Conservation (phyloP, 179 eudicot genomes). For the Gypsophila paniculata region DNA sequence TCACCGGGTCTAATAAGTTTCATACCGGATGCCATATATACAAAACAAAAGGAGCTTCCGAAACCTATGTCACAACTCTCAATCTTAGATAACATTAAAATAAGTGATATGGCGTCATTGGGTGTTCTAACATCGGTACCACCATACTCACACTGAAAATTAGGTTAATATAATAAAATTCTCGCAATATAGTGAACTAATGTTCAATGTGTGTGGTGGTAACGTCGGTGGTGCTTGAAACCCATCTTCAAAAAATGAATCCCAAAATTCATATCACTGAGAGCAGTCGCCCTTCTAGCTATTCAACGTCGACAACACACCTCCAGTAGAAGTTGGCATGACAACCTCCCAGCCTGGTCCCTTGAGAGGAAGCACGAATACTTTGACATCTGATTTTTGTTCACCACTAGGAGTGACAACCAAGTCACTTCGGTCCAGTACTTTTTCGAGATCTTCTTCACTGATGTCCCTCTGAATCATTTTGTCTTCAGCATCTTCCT, state of each 20-base stretch:
- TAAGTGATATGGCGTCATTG: no score
- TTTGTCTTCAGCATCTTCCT: constrained; percentile 74
- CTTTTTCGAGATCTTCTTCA: constrained; percentile 68
- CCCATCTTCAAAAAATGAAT: no score
- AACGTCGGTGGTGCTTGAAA: no score
- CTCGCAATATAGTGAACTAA: no score
- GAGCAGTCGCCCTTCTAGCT: constrained; percentile 29
- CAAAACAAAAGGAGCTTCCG: no score
- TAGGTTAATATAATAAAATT: no score
- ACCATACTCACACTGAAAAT: no score
- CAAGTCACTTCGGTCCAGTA: constrained; percentile 79
- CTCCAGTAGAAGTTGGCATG: constrained; percentile 59
- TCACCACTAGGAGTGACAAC: constrained; percentile 29
- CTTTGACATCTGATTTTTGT: constrained; percentile 25
- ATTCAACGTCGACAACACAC: constrained; percentile 70
- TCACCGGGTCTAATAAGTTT: not conserved
- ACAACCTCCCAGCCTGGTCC: constrained; percentile 99
- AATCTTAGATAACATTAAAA: not conserved
- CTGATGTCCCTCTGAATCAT: constrained; percentile 78
- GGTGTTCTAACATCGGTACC: no score
- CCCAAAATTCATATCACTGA: no score
- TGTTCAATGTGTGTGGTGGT: no score
- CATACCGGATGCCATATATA: no score
- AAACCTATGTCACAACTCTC: no score
- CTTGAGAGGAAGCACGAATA: constrained; percentile 52